These are phyloP conservation scores for Sporodiniella umbellata DNA, from an alignment of 371 early-diverging fungal species.

Conservation along the genomic window DNA sequence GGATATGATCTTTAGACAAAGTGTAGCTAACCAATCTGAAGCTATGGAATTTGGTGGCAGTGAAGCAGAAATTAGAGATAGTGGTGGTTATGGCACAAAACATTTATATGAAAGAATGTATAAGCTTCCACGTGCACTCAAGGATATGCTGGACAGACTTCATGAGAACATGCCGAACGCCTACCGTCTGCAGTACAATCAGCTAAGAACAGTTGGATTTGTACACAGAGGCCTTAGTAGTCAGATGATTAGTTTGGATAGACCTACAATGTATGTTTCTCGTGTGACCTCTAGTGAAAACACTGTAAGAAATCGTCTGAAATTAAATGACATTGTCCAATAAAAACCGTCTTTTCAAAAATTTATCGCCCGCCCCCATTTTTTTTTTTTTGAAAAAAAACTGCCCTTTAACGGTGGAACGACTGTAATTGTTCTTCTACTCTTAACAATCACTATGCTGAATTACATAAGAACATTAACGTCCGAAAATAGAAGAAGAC, in stretches of 20 bases:
- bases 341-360: no score
- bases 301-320: no score
- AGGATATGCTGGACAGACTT: no score
- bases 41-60: slow-evolving; percentile 14
- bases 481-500: slow-evolving; percentile 55
- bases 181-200: no score
- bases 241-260: slow-evolving; percentile 4
- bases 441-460: no score
- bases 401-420: no score
- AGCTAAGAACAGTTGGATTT: slow-evolving; percentile 6
- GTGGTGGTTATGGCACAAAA: slow-evolving; percentile 1
- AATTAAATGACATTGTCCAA: no score
- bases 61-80: slow-evolving; percentile 7
- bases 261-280: slow-evolving; percentile 7
- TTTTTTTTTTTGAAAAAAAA: no score
- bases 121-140: background rate
- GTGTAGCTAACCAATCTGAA: background rate
- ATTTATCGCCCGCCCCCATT: no score
- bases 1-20: slow-evolving; percentile 7
- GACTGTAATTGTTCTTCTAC: no score
- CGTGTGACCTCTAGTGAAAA: no score
- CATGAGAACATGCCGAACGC: no score
- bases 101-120: slow-evolving; percentile 11
- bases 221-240: slow-evolving; percentile 1
- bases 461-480: slow-evolving; percentile 37